Evolutionary conservation across 2,329 filamentous ascomycete species (phyloP), one percentile per base, ranked within the genome.

Genomic region (Thielaviopsis cerberus): DNA sequence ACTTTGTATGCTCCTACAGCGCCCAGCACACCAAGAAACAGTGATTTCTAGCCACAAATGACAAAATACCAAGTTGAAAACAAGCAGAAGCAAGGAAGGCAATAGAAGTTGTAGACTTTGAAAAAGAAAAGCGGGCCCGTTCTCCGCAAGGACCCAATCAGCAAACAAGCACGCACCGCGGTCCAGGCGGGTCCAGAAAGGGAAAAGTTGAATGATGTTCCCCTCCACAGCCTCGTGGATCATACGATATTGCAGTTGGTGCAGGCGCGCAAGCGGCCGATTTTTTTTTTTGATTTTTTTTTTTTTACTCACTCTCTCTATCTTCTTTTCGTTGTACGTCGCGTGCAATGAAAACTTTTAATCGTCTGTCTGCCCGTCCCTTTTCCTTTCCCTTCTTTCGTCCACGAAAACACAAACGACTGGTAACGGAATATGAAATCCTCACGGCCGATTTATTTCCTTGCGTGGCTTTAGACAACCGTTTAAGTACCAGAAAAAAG

Each of bases 141-240:
- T 17, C n/a, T n/a, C n/a, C 41, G 17, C n/a, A 48, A 48, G 41
- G 17, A 22, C 52, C 30, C 61, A 60, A 26, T 53, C 55, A 37
- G 56, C 54, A 58, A 57, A 59, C 27, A 23, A 57, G 59, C 30
- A 54, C 34, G 34, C 57, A 59, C 51, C 62, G 62, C 25, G 62
- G 62, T 11, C 30, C 50, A 5, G 61, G 59, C 1, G 58, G 62
- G 37, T 63, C 57, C 56, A 61, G 59, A 48, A 60, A 56, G 56
- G 48, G 25, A n/a, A 50, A 20, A 23, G 8, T 51, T 22, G 54
- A 48, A 48, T 48, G 41, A 59, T 30, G n/a, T 66, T 66, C 65
- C 65, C 66, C 66, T 67, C 64, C 62, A 59, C 64, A 70, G 69
- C 68, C 68, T 70, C 62, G 68, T 60, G 57, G 64, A 70, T 70